A percentile compares a stretch with the other conserved stretches of the same genome.
Conservation (phyloP, 2,329 filamentous ascomycete genomes). For the Macrophomina pseudophaseolina region DNA sequence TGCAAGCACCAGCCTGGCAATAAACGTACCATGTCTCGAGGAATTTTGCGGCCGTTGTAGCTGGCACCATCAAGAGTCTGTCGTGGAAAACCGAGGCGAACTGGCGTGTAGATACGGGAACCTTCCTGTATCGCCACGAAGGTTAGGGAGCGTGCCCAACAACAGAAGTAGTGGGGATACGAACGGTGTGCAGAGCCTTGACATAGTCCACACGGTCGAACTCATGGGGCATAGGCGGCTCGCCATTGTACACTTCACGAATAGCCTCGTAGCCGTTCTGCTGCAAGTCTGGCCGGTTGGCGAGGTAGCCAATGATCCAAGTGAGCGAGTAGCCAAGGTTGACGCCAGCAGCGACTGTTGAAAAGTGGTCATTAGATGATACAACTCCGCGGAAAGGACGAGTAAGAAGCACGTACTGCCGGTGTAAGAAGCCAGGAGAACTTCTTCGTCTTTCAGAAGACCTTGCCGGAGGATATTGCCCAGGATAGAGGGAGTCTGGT, state of each 20-base stretch:
- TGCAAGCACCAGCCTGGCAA: neutral
- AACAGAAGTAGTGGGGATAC: neutral
- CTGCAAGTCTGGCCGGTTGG: conserved; percentile 30
- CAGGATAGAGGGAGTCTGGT: conserved; percentile 30
- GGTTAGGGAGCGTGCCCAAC: neutral
- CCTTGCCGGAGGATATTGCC: conserved; percentile 30
- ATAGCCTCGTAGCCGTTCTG: conserved; percentile 29
- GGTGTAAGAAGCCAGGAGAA: conserved; percentile 30
- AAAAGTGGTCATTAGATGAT: conserved; percentile 13
- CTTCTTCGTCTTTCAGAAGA: conserved; percentile 29
- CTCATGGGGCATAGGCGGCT: conserved; percentile 29
- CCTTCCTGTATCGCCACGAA: conserved; percentile 20
- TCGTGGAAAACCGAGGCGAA: conserved; percentile 26
- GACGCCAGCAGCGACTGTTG: conserved; percentile 30
- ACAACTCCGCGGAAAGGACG: neutral
- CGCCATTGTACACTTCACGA: conserved; percentile 29
- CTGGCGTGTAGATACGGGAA: conserved; percentile 29
- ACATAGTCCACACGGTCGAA: conserved; percentile 30
- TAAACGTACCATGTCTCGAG: neutral
- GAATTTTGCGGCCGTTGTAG: neutral
- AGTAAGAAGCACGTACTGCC: conserved; percentile 26
- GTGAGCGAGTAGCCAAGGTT: conserved; percentile 31
- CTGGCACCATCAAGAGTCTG: conserved; percentile 1
- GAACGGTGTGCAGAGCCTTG: conserved; percentile 29
- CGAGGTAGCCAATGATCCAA: conserved; percentile 31